phyloP scores from a whole-genome alignment of 1,284 basidiomycete genomes.

The Cutaneotrichosporon sp. region DNA sequence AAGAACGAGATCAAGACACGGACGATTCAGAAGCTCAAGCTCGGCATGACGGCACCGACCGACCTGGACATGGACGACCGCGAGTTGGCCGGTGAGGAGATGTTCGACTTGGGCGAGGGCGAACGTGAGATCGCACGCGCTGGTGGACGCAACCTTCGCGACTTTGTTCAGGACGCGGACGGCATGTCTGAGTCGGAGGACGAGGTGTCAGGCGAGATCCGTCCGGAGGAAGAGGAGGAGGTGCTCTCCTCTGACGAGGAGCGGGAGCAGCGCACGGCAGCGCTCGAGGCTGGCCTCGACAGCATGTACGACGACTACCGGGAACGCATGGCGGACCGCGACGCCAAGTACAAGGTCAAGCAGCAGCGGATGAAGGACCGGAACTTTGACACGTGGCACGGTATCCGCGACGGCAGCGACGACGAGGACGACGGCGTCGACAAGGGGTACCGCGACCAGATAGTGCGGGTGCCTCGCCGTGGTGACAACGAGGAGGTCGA shows the following conservation, averaged over 20 bases:
- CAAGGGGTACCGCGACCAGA: constrained; percentile 37
- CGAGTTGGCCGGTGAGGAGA: constrained; percentile 65
- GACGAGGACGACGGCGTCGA: constrained; percentile 52
- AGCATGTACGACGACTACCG: constrained; percentile 85
- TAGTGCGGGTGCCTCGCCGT: constrained; percentile 33
- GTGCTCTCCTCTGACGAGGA: constrained; percentile 68
- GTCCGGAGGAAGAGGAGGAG: constrained; percentile 55
- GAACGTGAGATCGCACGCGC: constrained; percentile 58
- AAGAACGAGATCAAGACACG: constrained; percentile 86
- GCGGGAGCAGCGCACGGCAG: constrained; percentile 62
- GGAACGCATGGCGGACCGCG: constrained; percentile 74
- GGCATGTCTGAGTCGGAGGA: constrained; percentile 54
- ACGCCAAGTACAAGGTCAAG: constrained; percentile 86
- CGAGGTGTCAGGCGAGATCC: constrained; percentile 27
- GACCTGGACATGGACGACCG: constrained; percentile 77
- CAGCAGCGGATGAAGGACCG: constrained; percentile 75
- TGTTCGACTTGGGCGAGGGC: constrained; percentile 76
- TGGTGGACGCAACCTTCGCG: constrained; percentile 55
- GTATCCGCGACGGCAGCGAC: constrained; percentile 58
- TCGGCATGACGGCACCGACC: constrained; percentile 97
- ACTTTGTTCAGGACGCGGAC: constrained; percentile 57
- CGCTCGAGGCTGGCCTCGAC: constrained; percentile 81
- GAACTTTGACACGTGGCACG: constrained; percentile 70
- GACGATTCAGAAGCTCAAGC: constrained; percentile 91
- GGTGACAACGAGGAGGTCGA: constrained; percentile 58